These are phyloP conservation scores for Camelina hispida DNA, from an alignment of 345 rosid species.

Conservation along the genomic window DNA sequence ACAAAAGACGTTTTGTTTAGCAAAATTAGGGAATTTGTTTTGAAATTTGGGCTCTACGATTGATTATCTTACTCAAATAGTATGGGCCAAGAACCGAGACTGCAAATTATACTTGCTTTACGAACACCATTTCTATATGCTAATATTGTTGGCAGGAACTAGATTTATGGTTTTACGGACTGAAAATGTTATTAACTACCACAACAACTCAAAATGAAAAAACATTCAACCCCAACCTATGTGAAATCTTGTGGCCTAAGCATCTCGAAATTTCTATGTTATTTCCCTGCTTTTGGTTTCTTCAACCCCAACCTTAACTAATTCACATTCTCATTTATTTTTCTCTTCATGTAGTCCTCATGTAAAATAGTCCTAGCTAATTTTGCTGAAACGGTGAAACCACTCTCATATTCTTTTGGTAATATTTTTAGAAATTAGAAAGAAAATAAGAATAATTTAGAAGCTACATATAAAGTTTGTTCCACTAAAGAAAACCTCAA, in stretches of 20 bases:
- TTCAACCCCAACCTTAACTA: background rate
- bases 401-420: background rate
- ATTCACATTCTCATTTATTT: background rate
- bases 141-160: too few relatives aligned
- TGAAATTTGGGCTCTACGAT: background rate
- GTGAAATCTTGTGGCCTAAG: background rate
- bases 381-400: background rate
- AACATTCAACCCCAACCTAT: too few relatives aligned
- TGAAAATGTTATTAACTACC: too few relatives aligned
- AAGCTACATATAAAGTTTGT: slow-evolving; percentile 2
- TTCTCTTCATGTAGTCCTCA: background rate
- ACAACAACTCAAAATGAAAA: too few relatives aligned
- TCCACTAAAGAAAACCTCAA: slow-evolving; percentile 14
- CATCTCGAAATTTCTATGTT: background rate
- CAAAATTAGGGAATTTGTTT: too few relatives aligned
- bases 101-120: background rate
- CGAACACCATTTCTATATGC: background rate
- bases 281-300: background rate
- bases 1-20: background rate
- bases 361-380: slow-evolving; percentile 7
- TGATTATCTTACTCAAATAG: background rate
- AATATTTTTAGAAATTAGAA: background rate
- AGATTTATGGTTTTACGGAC: too few relatives aligned
- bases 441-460: background rate
- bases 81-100: slow-evolving; percentile 3